Evolutionary conservation across 2,329 filamentous ascomycete species (phyloP).

Genomic region (Sporothrix brunneoviolacea): DNA sequence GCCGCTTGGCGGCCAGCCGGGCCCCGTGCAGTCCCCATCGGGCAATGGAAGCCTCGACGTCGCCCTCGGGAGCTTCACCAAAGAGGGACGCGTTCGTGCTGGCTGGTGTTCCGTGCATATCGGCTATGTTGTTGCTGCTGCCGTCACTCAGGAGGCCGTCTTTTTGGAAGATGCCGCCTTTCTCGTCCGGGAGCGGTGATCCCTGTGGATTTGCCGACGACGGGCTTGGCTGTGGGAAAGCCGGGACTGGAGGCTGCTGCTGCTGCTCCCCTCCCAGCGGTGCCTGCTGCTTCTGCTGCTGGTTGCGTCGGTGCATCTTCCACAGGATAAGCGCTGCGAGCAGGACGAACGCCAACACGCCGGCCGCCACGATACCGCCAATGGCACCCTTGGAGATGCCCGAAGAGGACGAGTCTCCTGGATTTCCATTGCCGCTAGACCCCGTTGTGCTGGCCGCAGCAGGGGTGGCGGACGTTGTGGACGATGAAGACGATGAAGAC

Average conservation of each 20-base stretch:
- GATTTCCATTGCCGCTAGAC: background rate
- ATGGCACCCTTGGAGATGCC: constrained; percentile 27
- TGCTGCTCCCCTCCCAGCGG: background rate
- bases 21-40: constrained; percentile 9
- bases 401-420: background rate
- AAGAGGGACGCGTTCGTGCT: constrained; percentile 1
- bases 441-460: too few species aligned
- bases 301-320: background rate
- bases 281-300: background rate
- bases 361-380: constrained; percentile 28
- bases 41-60: background rate
- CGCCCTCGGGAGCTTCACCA: background rate
- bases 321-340: constrained; percentile 19
- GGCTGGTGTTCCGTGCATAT: background rate
- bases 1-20: constrained; percentile 6
- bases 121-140: background rate
- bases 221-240: background rate
- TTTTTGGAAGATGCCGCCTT: background rate
- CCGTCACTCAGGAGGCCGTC: background rate
- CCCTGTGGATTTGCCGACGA: background rate
- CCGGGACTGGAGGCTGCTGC: background rate
- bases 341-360: constrained; percentile 23
- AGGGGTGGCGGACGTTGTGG: too few species aligned
- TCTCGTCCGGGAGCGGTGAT: background rate
- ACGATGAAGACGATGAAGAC: too few species aligned